A percentile compares a stretch with the other conserved stretches of the same genome.
These are phyloP conservation scores for Erysimum pusillum DNA, from an alignment of 441 rosid genomes.

Conservation along the genomic window DNA sequence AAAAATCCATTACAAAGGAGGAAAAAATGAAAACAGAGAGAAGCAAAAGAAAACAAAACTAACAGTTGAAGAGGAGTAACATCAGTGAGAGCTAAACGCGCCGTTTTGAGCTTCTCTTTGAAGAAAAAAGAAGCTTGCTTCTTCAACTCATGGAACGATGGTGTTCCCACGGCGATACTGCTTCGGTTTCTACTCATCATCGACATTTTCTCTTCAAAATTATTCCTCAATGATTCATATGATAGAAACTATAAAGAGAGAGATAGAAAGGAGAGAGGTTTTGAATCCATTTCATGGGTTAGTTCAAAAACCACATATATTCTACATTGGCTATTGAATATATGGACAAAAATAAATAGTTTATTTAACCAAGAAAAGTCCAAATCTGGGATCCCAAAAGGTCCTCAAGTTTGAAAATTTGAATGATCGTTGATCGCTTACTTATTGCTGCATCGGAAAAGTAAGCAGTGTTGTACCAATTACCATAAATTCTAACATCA, in stretches of 20 bases:
- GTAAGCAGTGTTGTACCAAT: constrained; percentile 33
- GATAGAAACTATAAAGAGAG: not conserved
- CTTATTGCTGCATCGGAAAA: constrained; percentile 23
- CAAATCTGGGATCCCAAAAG: constrained; percentile 39
- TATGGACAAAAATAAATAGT: not conserved
- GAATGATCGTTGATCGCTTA: constrained; percentile 27
- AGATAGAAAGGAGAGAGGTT: not conserved
- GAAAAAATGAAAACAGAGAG: not conserved
- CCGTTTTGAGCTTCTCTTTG: constrained; percentile 91
- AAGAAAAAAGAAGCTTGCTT: constrained; percentile 91
- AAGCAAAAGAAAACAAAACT: constrained; percentile 14
- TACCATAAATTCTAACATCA: constrained; percentile 25
- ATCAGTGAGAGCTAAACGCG: constrained; percentile 87
- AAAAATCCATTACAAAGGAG: not conserved
- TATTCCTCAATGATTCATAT: not conserved
- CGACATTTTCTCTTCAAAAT: constrained; percentile 49
- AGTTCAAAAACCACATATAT: constrained; percentile 2
- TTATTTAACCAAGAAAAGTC: constrained; percentile 27
- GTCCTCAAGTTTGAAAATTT: constrained; percentile 34
- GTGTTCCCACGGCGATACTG: constrained; percentile 56
- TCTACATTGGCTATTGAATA: constrained; percentile 8
- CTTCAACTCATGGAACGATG: constrained; percentile 76
- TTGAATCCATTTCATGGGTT: constrained; percentile 9
- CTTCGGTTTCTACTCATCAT: constrained; percentile 55
- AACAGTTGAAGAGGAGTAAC: constrained; percentile 88